Conservation (phyloP, 2,329 filamentous ascomycete species). For the Pseudogymnoascus sp. region DNA sequence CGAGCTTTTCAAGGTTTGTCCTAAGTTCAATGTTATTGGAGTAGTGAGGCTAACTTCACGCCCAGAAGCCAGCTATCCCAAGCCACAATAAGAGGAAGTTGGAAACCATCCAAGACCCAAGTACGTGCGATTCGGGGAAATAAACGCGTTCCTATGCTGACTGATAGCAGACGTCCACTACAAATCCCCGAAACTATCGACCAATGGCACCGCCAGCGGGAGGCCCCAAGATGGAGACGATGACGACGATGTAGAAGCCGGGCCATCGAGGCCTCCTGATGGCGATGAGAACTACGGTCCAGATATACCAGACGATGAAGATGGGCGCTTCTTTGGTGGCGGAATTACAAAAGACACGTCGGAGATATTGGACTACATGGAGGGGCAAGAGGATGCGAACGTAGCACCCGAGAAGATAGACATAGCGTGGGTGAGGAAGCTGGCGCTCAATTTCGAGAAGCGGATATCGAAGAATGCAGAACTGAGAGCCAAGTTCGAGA, state of each 20-base stretch:
- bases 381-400: conserved; percentile 48
- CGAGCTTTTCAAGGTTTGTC: conserved; percentile 7
- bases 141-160: background rate
- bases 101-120: conserved; percentile 7
- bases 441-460: conserved; percentile 78
- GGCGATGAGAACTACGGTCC: conserved; percentile 50
- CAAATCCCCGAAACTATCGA: conserved; percentile 9
- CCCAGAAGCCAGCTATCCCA: conserved; percentile 4
- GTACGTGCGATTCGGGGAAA: background rate
- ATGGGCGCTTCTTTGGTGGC: conserved; percentile 91
- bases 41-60: background rate
- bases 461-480: conserved; percentile 87
- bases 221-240: conserved; percentile 22
- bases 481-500: conserved; percentile 75
- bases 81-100: conserved; percentile 9
- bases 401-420: conserved; percentile 67
- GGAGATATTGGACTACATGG: conserved; percentile 81
- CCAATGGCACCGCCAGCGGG: conserved; percentile 12
- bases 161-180: background rate
- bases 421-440: conserved; percentile 70
- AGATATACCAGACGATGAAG: conserved; percentile 64
- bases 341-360: conserved; percentile 76
- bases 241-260: conserved; percentile 39
- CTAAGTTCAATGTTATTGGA: background rate
- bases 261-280: conserved; percentile 44